Base-by-base conservation (phyloP, 2,329 filamentous ascomycete species). In the Triangularia verruculosa region DNA sequence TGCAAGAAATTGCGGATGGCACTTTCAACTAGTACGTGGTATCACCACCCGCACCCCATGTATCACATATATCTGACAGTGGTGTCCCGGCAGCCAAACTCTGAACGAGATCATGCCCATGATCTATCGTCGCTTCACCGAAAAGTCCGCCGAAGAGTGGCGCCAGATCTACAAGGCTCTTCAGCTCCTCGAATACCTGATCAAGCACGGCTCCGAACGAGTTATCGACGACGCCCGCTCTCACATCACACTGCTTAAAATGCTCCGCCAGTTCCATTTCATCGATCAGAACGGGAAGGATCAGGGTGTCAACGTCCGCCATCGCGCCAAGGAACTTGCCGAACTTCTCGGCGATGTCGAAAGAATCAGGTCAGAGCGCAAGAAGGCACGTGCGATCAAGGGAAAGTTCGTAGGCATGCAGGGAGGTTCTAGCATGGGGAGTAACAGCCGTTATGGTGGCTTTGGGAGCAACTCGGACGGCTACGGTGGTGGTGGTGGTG, bases 61-160 rank as follows among this genome's bases (percentile, higher is more conserved):
- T n/a, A 53, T 53, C 20, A 24, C 32, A 25, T 70, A 66, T 72
- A 65, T 58, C 17, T 34, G 13, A n/a, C 61, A 28, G 25, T 47
- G 30, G 24, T 47, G 24, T 12, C 57, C 58, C 47, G 30, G 59
- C 74, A 97, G 94, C 76, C 93, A 97, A 87, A 87, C 93, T 59
- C 87, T 99, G 63, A 98, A 98, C 78, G 95, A 99, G 78, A 98
- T 99, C 75, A 99, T 99, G 95, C 95, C 95, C 69, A 95, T 99
- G 92, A 97, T 99, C 74, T 99, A 99, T 82, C 95, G 96, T 74
- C 91, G 95, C 69, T 99, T 99, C 78, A 99, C 95, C 66, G 95
- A 99, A 77, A 99, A 99, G 82, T 86, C 93, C 7, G 94, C 95
- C 62, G 95, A 99, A 76, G 95, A 99, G 79, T 99, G 95, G 95